These are phyloP conservation scores for Malus hybrid DNA, from an alignment of 331 rosid genomes.

Conservation along the genomic window DNA sequence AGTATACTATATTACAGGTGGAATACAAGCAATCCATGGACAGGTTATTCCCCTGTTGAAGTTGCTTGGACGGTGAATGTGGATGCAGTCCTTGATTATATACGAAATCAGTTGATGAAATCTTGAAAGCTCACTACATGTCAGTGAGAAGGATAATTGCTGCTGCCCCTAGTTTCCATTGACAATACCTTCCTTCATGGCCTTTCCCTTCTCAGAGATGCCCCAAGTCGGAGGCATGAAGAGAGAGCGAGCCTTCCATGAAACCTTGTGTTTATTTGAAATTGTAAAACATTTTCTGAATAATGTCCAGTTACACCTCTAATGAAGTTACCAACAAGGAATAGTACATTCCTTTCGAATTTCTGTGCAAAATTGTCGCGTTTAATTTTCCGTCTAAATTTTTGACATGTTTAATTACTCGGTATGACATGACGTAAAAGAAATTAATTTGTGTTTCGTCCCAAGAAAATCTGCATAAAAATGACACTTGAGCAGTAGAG, in stretches of 20 bases:
- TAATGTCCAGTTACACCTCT: background rate
- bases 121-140: conserved; percentile 29
- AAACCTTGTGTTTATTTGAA: conserved; percentile 3
- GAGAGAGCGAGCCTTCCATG: background rate
- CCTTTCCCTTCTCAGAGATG: conserved; percentile 14
- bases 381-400: too few species aligned
- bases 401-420: background rate
- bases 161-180: conserved; percentile 11
- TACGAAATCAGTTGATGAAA: conserved; percentile 49
- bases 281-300: conserved; percentile 12
- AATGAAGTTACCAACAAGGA: background rate
- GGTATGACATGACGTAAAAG: background rate
- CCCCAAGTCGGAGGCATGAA: background rate
- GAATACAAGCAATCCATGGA: conserved; percentile 85
- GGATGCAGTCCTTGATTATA: conserved; percentile 44
- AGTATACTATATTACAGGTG: conserved; percentile 42
- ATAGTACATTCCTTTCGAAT: background rate
- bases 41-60: conserved; percentile 67
- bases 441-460: background rate
- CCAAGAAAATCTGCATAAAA: background rate
- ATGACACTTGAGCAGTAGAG: background rate
- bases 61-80: conserved; percentile 90
- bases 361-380: background rate
- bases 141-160: background rate
- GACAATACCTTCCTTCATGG: background rate